A percentile compares a stretch with the other conserved stretches of the same genome.
These are phyloP conservation scores for Ganoderma meredithae DNA, from an alignment of 1,284 basidiomycete genomes.

Conservation along the genomic window DNA sequence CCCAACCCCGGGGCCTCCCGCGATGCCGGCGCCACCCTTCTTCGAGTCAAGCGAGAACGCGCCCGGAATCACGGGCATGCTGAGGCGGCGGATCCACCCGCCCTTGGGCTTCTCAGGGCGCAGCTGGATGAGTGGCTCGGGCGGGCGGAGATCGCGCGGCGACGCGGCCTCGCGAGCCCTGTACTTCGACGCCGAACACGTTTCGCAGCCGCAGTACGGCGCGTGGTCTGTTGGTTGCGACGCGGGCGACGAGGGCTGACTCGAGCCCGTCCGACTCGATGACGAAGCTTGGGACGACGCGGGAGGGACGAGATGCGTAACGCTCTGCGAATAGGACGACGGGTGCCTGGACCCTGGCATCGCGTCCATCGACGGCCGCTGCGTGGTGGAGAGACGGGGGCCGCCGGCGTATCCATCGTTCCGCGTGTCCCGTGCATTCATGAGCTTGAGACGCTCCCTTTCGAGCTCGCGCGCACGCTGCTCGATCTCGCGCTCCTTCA, in stretches of 20 bases:
- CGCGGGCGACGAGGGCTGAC: constrained; percentile 38
- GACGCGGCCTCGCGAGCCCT: constrained; percentile 39
- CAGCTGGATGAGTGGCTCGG: constrained; percentile 49
- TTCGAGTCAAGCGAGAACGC: constrained; percentile 55
- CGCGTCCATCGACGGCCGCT: constrained; percentile 31
- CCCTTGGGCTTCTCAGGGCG: constrained; percentile 63
- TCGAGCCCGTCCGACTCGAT: constrained; percentile 28
- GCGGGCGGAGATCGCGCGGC: constrained; percentile 49
- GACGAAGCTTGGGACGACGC: constrained; percentile 34
- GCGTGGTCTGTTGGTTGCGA: constrained; percentile 52
- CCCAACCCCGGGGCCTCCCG: constrained; percentile 25
- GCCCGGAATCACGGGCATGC: constrained; percentile 72
- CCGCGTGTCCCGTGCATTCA: constrained; percentile 32
- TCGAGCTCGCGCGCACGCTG: constrained; percentile 54
- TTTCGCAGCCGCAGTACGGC: constrained; percentile 66
- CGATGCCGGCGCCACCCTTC: constrained; percentile 40
- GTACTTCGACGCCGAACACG: constrained; percentile 64
- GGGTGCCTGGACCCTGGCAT: constrained; percentile 24
- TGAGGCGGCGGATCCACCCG: constrained; percentile 77
- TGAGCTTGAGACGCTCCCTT: constrained; percentile 33
- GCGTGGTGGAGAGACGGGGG: constrained; percentile 23
- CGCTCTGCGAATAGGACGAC: constrained; percentile 50
- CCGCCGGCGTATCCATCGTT: constrained; percentile 38
- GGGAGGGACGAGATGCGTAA: constrained; percentile 53
- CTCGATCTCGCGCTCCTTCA: constrained; percentile 67